Conservation (phyloP, 1,284 basidiomycete genomes). For the Marasmius tenuissimus region DNA sequence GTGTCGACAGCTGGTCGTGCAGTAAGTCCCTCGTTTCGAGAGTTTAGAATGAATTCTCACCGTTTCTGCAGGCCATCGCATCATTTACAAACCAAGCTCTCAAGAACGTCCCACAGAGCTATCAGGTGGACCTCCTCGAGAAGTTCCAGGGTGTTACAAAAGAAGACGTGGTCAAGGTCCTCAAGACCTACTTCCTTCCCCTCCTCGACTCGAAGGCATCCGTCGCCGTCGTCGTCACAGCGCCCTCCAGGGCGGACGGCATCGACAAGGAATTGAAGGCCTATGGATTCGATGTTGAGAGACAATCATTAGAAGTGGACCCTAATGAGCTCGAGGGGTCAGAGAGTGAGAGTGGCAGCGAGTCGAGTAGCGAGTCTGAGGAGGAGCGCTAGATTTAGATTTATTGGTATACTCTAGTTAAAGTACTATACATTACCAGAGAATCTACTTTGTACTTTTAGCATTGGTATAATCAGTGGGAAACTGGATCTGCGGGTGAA, state of each 20-base stretch:
- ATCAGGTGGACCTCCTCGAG: slow-evolving; percentile 75
- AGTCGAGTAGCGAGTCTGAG: slow-evolving; percentile 25
- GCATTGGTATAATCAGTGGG: neutral
- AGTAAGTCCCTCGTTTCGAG: slow-evolving; percentile 44
- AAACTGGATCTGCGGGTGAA: neutral
- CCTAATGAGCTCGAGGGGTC: slow-evolving; percentile 44
- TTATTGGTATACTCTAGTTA: neutral
- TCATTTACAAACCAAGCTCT: slow-evolving; percentile 89
- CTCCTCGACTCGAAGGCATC: slow-evolving; percentile 82
- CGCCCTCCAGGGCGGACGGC: slow-evolving; percentile 78
- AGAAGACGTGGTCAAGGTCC: slow-evolving; percentile 69
- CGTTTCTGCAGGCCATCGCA: slow-evolving; percentile 55
- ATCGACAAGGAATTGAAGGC: slow-evolving; percentile 65
- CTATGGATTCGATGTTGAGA: slow-evolving; percentile 80
- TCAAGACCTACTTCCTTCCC: slow-evolving; percentile 82
- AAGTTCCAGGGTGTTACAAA: slow-evolving; percentile 80
- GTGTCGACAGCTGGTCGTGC: slow-evolving; percentile 86
- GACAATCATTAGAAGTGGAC: slow-evolving; percentile 69
- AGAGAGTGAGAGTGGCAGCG: slow-evolving; percentile 34
- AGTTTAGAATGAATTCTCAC: neutral
- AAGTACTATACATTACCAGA: slow-evolving; percentile 7
- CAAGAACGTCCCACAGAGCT: slow-evolving; percentile 74
- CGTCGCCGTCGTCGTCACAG: slow-evolving; percentile 81
- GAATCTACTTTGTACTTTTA: slow-evolving; percentile 6
- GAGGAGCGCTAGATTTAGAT: slow-evolving; percentile 16